Evolutionary conservation across 495 filamentous ascomycete species (phyloP).

Genomic region (Trichoderma virens): DNA sequence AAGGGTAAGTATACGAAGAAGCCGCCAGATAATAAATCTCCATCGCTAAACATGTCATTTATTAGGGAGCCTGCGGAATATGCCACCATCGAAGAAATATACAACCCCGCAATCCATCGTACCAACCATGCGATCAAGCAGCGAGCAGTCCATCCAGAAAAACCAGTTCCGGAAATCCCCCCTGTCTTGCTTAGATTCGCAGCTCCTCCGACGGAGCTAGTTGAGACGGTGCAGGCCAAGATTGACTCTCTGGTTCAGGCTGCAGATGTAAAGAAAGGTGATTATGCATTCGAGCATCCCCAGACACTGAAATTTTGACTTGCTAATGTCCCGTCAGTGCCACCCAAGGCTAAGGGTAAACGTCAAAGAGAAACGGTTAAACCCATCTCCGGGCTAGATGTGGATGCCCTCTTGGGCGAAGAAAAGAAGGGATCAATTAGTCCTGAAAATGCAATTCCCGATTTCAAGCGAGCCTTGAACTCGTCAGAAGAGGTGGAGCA

Average conservation of each 20-base stretch:
- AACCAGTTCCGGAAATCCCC: slow-evolving; percentile 57
- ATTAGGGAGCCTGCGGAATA: slow-evolving; percentile 61
- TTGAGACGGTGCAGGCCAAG: slow-evolving; percentile 44
- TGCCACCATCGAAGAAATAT: slow-evolving; percentile 72
- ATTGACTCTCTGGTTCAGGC: slow-evolving; percentile 57
- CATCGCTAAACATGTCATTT: not conserved
- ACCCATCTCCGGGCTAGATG: slow-evolving; percentile 85
- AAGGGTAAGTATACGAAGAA: slow-evolving; percentile 55
- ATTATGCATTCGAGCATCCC: slow-evolving; percentile 10
- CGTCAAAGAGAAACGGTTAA: slow-evolving; percentile 63
- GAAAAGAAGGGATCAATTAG: slow-evolving; percentile 55
- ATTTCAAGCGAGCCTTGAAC: slow-evolving; percentile 78
- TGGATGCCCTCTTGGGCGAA: slow-evolving; percentile 64
- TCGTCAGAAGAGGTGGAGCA: slow-evolving; percentile 44
- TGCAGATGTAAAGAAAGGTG: slow-evolving; percentile 84
- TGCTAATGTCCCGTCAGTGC: slow-evolving; percentile 51
- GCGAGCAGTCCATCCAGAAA: slow-evolving; percentile 67
- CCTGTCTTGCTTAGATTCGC: slow-evolving; percentile 67
- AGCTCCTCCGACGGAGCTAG: slow-evolving; percentile 59
- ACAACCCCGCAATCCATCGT: slow-evolving; percentile 86
- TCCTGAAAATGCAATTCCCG: slow-evolving; percentile 73
- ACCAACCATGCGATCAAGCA: slow-evolving; percentile 76
- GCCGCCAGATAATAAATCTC: not conserved
- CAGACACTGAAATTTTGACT: not conserved
- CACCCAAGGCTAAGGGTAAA: slow-evolving; percentile 70